A percentile compares a stretch with the other conserved stretches of the same genome.
Conservation (phyloP, 768 basidiomycete species). For the Rhodotorula paludigena region DNA sequence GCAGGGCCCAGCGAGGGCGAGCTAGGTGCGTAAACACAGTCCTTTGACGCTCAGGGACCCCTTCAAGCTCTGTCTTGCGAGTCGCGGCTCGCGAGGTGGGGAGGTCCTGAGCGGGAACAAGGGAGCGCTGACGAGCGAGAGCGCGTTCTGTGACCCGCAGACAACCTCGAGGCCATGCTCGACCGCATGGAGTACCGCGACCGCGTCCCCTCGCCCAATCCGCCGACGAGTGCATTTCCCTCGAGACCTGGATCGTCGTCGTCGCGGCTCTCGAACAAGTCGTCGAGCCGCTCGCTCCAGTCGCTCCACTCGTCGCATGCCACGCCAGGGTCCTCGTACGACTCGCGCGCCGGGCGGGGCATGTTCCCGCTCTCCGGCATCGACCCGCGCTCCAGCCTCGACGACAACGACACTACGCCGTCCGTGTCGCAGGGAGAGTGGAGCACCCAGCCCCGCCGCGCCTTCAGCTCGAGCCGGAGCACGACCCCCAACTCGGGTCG, state of each 20-base stretch:
- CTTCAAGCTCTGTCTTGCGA: too few species aligned
- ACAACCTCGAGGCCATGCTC: slow-evolving; percentile 25
- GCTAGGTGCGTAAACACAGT: slow-evolving; percentile 13
- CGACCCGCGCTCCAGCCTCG: neutral
- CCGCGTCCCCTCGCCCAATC: neutral
- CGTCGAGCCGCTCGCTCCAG: slow-evolving; percentile 19
- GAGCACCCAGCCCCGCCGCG: too few species aligned
- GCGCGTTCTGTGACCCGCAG: neutral
- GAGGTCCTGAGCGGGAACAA: too few species aligned
- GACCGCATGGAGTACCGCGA: slow-evolving; percentile 7
- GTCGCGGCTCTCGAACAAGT: slow-evolving; percentile 22
- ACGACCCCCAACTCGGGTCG: neutral
- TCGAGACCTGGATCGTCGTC: slow-evolving; percentile 13
- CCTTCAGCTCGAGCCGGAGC: slow-evolving; percentile 1
- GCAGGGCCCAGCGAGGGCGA: neutral
- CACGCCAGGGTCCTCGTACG: neutral
- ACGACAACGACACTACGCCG: neutral
- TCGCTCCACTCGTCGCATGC: slow-evolving; percentile 5
- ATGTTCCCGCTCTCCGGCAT: neutral
- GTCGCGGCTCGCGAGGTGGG: neutral
- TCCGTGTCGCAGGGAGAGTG: neutral
- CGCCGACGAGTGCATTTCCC: neutral
- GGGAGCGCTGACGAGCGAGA: too few species aligned
- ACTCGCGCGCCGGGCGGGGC: neutral
- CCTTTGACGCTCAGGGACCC: too few species aligned